These are phyloP conservation scores for Endothia cerciana DNA, from an alignment of 2,329 filamentous ascomycete genomes.

Conservation along the genomic window DNA sequence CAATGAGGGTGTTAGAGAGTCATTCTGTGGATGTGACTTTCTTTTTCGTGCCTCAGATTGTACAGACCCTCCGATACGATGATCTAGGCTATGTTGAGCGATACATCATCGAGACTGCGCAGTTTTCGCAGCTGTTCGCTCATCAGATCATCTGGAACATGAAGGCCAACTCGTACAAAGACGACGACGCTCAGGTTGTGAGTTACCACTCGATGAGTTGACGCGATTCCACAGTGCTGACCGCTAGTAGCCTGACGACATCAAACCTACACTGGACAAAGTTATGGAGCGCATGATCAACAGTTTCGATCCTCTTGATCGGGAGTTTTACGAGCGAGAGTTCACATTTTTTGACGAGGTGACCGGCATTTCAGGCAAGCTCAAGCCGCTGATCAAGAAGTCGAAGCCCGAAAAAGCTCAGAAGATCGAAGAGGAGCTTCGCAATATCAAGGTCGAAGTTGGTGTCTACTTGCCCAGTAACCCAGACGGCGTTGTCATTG, in stretches of 20 bases:
- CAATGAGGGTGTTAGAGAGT: slow-evolving; percentile 90
- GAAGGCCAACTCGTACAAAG: slow-evolving; percentile 98
- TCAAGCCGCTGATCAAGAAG: slow-evolving; percentile 89
- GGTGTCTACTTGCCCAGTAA: slow-evolving; percentile 97
- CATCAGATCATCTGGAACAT: slow-evolving; percentile 99
- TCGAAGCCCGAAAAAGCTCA: slow-evolving; percentile 97
- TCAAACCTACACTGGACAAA: slow-evolving; percentile 90
- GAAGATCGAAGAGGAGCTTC: slow-evolving; percentile 97
- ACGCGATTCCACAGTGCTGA: slow-evolving; percentile 29
- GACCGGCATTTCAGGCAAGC: slow-evolving; percentile 90
- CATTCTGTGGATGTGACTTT: slow-evolving; percentile 97
- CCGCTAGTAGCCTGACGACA: slow-evolving; percentile 70
- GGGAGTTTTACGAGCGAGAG: slow-evolving; percentile 87
- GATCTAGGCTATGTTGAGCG: slow-evolving; percentile 90
- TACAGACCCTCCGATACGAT: slow-evolving; percentile 93
- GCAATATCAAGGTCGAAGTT: slow-evolving; percentile 95
- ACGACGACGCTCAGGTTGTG: slow-evolving; percentile 86
- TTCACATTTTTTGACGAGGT: slow-evolving; percentile 99
- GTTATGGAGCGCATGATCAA: slow-evolving; percentile 84
- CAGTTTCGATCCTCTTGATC: slow-evolving; percentile 80
- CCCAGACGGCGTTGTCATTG: slow-evolving; percentile 94
- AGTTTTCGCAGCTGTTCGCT: slow-evolving; percentile 96
- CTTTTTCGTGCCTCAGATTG: slow-evolving; percentile 98
- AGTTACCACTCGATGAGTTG: slow-evolving; percentile 6
- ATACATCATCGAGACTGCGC: slow-evolving; percentile 95